Base-by-base conservation (phyloP, 805 yeast genomes). In the Metschnikowia rubicola region DNA sequence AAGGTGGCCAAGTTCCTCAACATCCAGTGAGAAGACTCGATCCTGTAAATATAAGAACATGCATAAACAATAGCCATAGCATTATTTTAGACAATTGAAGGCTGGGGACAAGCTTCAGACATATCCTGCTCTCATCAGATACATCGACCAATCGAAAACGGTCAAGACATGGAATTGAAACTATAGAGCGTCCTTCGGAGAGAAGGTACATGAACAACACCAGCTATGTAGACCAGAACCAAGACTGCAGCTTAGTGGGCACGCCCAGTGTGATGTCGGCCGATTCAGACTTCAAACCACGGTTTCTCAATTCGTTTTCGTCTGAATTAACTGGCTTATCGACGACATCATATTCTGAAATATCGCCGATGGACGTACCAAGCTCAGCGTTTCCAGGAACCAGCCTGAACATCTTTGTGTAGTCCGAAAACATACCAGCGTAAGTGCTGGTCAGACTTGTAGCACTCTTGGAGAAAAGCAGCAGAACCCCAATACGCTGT, bases 331-430 rank as follows among this genome's bases (percentile, higher is more conserved):
- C 21, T 9, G 48, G 48, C 17, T 36, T 41, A n/a, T 45, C 48
- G 31, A 79, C 77, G 28, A 79, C 61, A 47, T 77, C 81, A 61
- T 70, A 78, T 32, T 73, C 83, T 6, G 62, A 64, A 11, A 41
- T 48, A 10, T 51, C 53, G 10, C 39, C 48, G 15, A 15, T 35
- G 10, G 43, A 41, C 13, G 44, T 15, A 10, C 30, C 19, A 11
- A 36, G 32, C 36, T 39, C 48, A 4, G 38, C 13, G 10, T 40
- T 32, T 3, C 10, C 26, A 8, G 41, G 31, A 6, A 13, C 21
- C 38, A 28, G 34, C 28, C 44, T 10, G 33, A 45, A 49, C n/a
- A 11, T 8, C 30, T 39, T 41, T 29, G 42, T 33, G 32, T 41
- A 46, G 10, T 15, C 42, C 4, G 45, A 29, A 8, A 47, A 37